Evolutionary conservation across 805 yeast genomes (phyloP).

Genomic region (Lipomyces anomalus): DNA sequence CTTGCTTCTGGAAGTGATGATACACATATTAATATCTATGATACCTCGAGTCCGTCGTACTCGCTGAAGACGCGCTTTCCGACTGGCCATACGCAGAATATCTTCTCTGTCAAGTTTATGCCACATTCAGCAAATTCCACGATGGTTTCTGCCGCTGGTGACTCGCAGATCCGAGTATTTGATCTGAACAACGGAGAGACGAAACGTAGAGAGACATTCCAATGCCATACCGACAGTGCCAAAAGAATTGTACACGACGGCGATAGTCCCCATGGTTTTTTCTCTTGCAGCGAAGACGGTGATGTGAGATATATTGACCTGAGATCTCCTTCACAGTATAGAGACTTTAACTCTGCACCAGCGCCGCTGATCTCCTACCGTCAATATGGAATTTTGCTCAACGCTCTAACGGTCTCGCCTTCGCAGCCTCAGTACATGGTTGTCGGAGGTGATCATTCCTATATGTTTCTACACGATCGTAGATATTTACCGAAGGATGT

Average conservation of each 20-base stretch:
- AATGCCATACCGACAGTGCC: conserved; percentile 16
- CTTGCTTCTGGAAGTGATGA: conserved; percentile 25
- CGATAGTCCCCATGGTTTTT: conserved; percentile 13
- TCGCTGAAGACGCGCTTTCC: conserved; percentile 14
- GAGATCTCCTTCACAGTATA: conserved; percentile 13
- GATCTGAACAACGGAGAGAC: conserved; percentile 18
- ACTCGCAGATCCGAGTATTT: conserved; percentile 18
- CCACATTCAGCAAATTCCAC: conserved; percentile 16
- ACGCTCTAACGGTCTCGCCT: conserved; percentile 18
- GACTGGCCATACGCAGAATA: conserved; percentile 23
- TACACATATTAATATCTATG: conserved; percentile 19
- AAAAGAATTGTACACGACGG: conserved; percentile 22
- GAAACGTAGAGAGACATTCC: conserved; percentile 1
- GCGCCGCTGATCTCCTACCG: conserved; percentile 18
- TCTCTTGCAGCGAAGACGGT: conserved; percentile 23
- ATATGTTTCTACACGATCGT: conserved; percentile 22
- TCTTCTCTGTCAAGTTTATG: conserved; percentile 22
- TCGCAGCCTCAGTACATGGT: conserved; percentile 22
- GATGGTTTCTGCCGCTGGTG: conserved; percentile 20
- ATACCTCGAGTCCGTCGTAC: conserved; percentile 13
- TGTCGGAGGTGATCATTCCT: conserved; percentile 20
- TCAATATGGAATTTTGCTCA: conserved; percentile 8
- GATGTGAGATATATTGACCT: conserved; percentile 22
- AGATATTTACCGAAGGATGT: conserved; percentile 13
- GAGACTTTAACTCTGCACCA: conserved; percentile 1